These are phyloP conservation scores for Areca catechu DNA, from an alignment of 176 grass and related monocot genomes.

Conservation along the genomic window DNA sequence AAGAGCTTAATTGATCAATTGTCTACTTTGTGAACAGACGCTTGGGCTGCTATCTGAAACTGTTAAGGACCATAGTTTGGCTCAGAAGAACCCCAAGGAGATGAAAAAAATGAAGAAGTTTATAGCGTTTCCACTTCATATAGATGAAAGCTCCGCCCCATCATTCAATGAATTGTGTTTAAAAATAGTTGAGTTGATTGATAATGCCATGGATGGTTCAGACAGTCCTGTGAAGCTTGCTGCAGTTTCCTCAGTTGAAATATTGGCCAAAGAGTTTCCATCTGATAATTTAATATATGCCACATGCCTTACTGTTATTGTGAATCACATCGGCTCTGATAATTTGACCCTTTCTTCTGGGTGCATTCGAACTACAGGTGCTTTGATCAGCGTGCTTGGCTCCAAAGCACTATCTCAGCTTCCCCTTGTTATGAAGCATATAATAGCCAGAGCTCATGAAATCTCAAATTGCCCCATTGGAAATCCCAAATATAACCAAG, in stretches of 20 bases:
- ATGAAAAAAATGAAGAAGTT: constrained; percentile 34
- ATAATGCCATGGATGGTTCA: constrained; percentile 18
- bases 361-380: constrained; percentile 46
- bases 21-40: constrained; percentile 40
- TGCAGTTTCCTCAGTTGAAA: constrained; percentile 80
- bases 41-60: constrained; percentile 66
- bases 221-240: constrained; percentile 47
- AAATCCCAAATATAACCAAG: constrained; percentile 17
- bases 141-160: constrained; percentile 39
- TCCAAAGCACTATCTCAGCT: constrained; percentile 71
- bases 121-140: constrained; percentile 22
- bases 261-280: constrained; percentile 58
- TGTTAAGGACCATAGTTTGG: constrained; percentile 43
- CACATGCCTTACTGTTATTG: constrained; percentile 47
- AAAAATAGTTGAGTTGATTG: constrained; percentile 68
- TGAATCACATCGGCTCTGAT: constrained; percentile 44
- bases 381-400: constrained; percentile 74
- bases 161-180: constrained; percentile 56
- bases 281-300: constrained; percentile 55
- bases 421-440: constrained; percentile 69
- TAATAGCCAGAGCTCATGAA: constrained; percentile 48
- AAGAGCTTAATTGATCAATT: background rate
- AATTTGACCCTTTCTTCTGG: constrained; percentile 51
- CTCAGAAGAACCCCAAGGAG: constrained; percentile 51
- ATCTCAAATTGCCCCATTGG: constrained; percentile 43